phyloP scores from a whole-genome alignment of 108 stramenopile species.

The Stephanodiscus triporus region DNA sequence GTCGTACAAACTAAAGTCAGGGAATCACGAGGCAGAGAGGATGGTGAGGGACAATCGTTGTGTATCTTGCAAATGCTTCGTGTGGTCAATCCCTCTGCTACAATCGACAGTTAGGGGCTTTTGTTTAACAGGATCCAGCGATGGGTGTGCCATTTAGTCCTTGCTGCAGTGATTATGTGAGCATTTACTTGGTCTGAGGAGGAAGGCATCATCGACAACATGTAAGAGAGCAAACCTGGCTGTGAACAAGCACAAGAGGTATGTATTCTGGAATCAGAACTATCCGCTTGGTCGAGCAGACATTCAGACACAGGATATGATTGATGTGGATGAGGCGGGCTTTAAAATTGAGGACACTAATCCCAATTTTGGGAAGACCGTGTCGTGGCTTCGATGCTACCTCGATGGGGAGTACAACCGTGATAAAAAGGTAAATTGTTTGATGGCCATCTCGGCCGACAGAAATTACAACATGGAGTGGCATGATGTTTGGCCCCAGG shows the following conservation, averaged over 20 bases:
- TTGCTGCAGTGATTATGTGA: neutral
- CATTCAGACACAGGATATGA: slow-evolving; percentile 13
- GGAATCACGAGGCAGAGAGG: slow-evolving; percentile 18
- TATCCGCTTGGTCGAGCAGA: slow-evolving; percentile 10
- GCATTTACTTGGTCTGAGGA: slow-evolving; percentile 8
- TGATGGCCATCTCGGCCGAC: slow-evolving; percentile 19
- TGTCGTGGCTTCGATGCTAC: slow-evolving; percentile 3
- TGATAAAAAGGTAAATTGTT: neutral
- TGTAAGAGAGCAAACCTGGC: slow-evolving; percentile 1
- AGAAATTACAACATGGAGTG: slow-evolving; percentile 5
- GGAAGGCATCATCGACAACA: slow-evolving; percentile 9
- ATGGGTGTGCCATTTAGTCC: slow-evolving; percentile 9
- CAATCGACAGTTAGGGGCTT: slow-evolving; percentile 17
- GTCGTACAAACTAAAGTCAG: neutral
- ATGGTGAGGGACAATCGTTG: slow-evolving; percentile 3
- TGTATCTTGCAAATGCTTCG: neutral
- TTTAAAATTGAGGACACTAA: slow-evolving; percentile 16
- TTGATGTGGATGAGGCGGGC: slow-evolving; percentile 30
- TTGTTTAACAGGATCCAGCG: slow-evolving; percentile 12
- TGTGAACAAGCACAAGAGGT: neutral
- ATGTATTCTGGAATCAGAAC: slow-evolving; percentile 1
- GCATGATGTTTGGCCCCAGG: neutral
- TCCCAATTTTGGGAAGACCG: slow-evolving; percentile 16
- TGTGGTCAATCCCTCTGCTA: slow-evolving; percentile 2
- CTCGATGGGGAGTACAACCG: slow-evolving; percentile 5